These are phyloP conservation scores for Cenchrus fungigraminus DNA, from an alignment of 176 grass and related monocot genomes.

Conservation along the genomic window DNA sequence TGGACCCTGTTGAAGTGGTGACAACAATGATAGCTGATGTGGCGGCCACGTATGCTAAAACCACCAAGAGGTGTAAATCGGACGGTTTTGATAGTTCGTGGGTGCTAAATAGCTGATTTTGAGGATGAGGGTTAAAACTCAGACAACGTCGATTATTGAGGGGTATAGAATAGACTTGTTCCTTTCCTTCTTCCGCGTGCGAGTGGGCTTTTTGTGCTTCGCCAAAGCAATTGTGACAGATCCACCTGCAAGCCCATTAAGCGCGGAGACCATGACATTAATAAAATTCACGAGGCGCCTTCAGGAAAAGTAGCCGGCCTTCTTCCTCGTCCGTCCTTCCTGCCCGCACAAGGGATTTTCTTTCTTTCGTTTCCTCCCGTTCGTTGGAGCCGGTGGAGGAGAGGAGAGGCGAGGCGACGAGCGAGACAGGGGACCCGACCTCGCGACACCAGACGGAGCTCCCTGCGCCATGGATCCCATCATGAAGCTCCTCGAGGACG, in stretches of 20 bases:
- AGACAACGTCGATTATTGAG: too few relatives aligned
- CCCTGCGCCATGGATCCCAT: slow-evolving; percentile 82
- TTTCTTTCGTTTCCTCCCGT: slow-evolving; percentile 8
- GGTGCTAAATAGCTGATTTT: too few relatives aligned
- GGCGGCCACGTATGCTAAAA: too few relatives aligned
- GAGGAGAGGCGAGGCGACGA: neutral
- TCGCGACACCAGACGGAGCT: slow-evolving; percentile 1
- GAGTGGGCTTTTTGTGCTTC: too few relatives aligned
- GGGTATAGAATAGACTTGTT: too few relatives aligned
- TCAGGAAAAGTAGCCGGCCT: slow-evolving; percentile 16
- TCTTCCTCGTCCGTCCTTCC: neutral
- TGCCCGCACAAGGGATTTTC: slow-evolving; percentile 25
- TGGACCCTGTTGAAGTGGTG: too few relatives aligned
- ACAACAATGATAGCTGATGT: too few relatives aligned
- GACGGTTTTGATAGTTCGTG: too few relatives aligned
- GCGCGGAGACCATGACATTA: neutral
- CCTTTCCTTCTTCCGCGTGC: too few relatives aligned
- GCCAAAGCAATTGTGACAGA: too few relatives aligned
- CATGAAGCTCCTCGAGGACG: slow-evolving; percentile 93
- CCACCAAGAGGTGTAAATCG: too few relatives aligned
- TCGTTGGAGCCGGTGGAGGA: slow-evolving; percentile 25
- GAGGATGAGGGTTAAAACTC: too few relatives aligned
- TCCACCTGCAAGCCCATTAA: neutral
- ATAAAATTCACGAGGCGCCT: slow-evolving; percentile 11
- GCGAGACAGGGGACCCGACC: neutral